Evolutionary conservation across 2,329 filamentous ascomycete species (phyloP).

Genomic region (Coniochaeta sp.): DNA sequence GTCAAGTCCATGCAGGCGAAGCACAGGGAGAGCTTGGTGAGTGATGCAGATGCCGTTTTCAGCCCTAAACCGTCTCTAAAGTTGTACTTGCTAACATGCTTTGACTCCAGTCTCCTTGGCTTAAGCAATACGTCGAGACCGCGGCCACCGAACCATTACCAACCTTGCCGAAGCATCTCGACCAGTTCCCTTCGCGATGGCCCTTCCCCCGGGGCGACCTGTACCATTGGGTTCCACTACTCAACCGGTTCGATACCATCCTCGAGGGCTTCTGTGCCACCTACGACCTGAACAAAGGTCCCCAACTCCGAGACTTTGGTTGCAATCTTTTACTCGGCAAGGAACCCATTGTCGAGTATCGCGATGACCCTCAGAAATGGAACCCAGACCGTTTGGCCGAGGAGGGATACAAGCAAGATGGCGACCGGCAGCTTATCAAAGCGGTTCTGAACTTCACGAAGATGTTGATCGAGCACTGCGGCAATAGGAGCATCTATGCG

Average conservation of each 20-base stretch:
- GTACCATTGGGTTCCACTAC: constrained; percentile 93
- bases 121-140: constrained; percentile 70
- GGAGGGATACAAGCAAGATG: constrained; percentile 64
- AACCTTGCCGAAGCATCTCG: constrained; percentile 69
- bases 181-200: constrained; percentile 81
- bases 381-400: constrained; percentile 39
- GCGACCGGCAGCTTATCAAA: constrained; percentile 74
- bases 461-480: constrained; percentile 86
- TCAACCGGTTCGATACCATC: constrained; percentile 90
- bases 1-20: constrained; percentile 60
- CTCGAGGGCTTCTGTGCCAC: constrained; percentile 73
- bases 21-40: constrained; percentile 61
- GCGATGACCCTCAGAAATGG: constrained; percentile 41
- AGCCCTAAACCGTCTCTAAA: too few relatives aligned
- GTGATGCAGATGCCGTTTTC: constrained; percentile 18
- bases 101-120: constrained; percentile 69
- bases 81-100: constrained; percentile 18
- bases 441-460: constrained; percentile 78
- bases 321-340: constrained; percentile 57
- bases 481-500: constrained; percentile 91
- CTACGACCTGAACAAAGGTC: constrained; percentile 74
- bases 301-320: constrained; percentile 71
- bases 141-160: constrained; percentile 64
- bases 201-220: constrained; percentile 91
- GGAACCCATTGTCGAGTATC: constrained; percentile 42